phyloP scores from a whole-genome alignment of 345 rosid genomes.

The Schrenkiella parvula region DNA sequence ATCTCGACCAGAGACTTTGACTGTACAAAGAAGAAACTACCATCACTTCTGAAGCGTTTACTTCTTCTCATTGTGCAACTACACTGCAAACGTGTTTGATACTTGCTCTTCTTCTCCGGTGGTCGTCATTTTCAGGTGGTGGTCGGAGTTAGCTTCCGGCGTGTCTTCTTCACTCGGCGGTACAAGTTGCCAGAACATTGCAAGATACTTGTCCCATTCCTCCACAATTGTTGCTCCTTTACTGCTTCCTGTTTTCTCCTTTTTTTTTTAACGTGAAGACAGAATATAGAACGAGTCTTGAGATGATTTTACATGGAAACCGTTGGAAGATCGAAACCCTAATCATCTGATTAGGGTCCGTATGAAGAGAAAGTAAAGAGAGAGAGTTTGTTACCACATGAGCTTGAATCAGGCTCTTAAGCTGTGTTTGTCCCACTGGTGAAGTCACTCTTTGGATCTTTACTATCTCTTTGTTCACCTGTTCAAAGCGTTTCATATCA shows the following conservation, averaged over 20 bases:
- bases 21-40: constrained; percentile 16
- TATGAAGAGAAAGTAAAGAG: not conserved
- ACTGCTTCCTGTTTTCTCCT: constrained; percentile 92
- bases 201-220: constrained; percentile 76
- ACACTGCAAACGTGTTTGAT: constrained; percentile 13
- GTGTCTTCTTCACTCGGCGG: constrained; percentile 99
- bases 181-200: constrained; percentile 93
- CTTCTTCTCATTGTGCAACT: not conserved
- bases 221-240: constrained; percentile 66
- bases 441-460: constrained; percentile 90
- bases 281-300: not conserved
- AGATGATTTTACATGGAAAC: not conserved
- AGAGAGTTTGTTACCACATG: constrained; percentile 53
- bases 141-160: constrained; percentile 77
- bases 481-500: constrained; percentile 16
- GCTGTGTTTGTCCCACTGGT: constrained; percentile 88
- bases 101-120: constrained; percentile 43
- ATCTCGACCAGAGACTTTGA: constrained; percentile 17
- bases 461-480: constrained; percentile 94
- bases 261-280: not conserved
- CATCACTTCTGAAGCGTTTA: not conserved
- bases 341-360: not conserved
- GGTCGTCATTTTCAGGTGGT: constrained; percentile 46
- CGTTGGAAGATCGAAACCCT: not conserved
- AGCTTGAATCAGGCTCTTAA: constrained; percentile 79